These are phyloP conservation scores for Xylaria venustula DNA, from an alignment of 495 filamentous ascomycete genomes.

Conservation along the genomic window DNA sequence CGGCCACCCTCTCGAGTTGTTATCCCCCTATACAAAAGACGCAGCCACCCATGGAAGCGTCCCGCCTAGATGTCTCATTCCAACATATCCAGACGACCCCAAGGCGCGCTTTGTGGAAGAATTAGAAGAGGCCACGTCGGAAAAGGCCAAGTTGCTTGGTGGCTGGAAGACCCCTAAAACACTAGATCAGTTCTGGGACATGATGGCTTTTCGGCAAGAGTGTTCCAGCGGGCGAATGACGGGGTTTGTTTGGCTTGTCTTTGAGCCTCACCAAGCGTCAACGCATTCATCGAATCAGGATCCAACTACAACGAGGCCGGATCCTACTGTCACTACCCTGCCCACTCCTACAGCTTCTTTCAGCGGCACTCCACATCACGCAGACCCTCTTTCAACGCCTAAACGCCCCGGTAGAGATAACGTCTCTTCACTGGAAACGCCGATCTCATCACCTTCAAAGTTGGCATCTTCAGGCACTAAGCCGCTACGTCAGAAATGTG, in stretches of 20 bases:
- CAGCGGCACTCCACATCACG: slow-evolving; percentile 11
- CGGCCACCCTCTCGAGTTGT: slow-evolving; percentile 54
- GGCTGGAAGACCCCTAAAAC: slow-evolving; percentile 80
- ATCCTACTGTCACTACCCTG: not conserved
- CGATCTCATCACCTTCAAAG: slow-evolving; percentile 16
- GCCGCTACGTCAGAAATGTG: slow-evolving; percentile 19
- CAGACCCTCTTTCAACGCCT: slow-evolving; percentile 17
- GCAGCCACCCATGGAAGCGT: slow-evolving; percentile 42
- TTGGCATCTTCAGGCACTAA: slow-evolving; percentile 17
- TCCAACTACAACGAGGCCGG: not conserved
- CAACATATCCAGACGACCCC: slow-evolving; percentile 91
- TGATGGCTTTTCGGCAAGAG: slow-evolving; percentile 96
- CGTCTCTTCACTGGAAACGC: not conserved
- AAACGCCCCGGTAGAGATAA: not conserved
- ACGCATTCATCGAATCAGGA: not conserved
- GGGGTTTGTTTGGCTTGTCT: slow-evolving; percentile 91
- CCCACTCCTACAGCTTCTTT: slow-evolving; percentile 27
- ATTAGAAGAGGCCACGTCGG: slow-evolving; percentile 74
- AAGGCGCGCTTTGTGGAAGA: slow-evolving; percentile 90
- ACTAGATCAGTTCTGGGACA: slow-evolving; percentile 94
- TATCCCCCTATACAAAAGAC: slow-evolving; percentile 66
- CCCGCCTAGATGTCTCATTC: slow-evolving; percentile 83
- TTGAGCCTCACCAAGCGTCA: slow-evolving; percentile 47
- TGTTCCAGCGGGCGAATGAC: slow-evolving; percentile 88
- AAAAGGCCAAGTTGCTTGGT: slow-evolving; percentile 41